phyloP scores from a whole-genome alignment of 2,329 filamentous ascomycete genomes.

The Exserohilum rostratum region DNA sequence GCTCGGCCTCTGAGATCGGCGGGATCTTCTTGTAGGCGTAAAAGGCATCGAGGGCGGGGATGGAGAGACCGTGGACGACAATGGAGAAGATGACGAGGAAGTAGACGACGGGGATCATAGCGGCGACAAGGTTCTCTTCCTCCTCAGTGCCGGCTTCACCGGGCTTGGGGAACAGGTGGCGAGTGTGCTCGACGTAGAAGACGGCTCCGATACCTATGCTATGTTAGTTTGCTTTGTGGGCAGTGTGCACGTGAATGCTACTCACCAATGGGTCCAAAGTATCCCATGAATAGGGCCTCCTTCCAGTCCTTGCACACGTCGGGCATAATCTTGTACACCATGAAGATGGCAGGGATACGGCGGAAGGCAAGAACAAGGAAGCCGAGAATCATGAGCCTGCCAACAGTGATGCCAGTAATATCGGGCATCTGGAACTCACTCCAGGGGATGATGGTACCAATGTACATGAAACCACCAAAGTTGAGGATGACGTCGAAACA shows the following conservation, averaged over 20 bases:
- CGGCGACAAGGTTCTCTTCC: slow-evolving; percentile 50
- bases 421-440: slow-evolving; percentile 59
- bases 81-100: slow-evolving; percentile 56
- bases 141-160: slow-evolving; percentile 48
- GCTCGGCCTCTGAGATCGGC: slow-evolving; percentile 50
- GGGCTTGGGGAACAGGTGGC: slow-evolving; percentile 51
- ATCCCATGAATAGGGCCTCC: slow-evolving; percentile 67
- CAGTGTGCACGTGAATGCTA: neutral
- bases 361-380: slow-evolving; percentile 61
- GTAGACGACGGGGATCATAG: slow-evolving; percentile 55
- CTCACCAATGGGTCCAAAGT: slow-evolving; percentile 54
- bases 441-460: slow-evolving; percentile 64
- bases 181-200: slow-evolving; percentile 55
- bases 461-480: slow-evolving; percentile 66
- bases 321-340: slow-evolving; percentile 63
- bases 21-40: slow-evolving; percentile 50
- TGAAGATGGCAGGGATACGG: slow-evolving; percentile 62
- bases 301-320: slow-evolving; percentile 59
- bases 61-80: slow-evolving; percentile 57
- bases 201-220: slow-evolving; percentile 50
- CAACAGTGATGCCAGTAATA: slow-evolving; percentile 59
- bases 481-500: slow-evolving; percentile 65
- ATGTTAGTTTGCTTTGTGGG: neutral
- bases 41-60: slow-evolving; percentile 51
- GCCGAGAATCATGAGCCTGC: slow-evolving; percentile 59